Evolutionary conservation across 345 rosid genomes (phyloP).

Genomic region (Dipteronia sinensis): DNA sequence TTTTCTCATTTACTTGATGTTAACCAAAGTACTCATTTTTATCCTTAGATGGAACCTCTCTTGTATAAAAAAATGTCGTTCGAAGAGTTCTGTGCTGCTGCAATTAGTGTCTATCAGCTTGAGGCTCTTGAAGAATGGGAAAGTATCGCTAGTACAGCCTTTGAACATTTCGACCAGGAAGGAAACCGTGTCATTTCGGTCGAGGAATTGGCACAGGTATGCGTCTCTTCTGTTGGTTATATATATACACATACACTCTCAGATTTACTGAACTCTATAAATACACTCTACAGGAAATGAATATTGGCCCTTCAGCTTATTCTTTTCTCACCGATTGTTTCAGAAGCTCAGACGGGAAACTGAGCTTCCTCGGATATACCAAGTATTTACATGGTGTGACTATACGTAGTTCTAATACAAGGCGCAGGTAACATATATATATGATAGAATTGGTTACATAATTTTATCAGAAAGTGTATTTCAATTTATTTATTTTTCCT

Average conservation of each 20-base stretch:
- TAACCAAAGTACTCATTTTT: conserved; percentile 7
- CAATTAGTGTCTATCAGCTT: conserved; percentile 77
- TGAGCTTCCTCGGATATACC: conserved; percentile 69
- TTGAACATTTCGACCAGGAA: conserved; percentile 78
- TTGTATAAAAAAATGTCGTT: conserved; percentile 66
- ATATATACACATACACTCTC: background rate
- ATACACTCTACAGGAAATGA: conserved; percentile 53
- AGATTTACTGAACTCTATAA: background rate
- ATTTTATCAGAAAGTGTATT: background rate
- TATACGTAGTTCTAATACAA: conserved; percentile 52
- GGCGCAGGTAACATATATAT: conserved; percentile 41
- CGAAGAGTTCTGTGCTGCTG: conserved; percentile 94
- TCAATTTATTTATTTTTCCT: background rate
- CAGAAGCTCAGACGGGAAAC: conserved; percentile 60
- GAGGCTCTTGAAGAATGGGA: conserved; percentile 94
- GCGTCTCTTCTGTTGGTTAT: conserved; percentile 6
- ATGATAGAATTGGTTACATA: background rate
- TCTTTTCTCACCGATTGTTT: conserved; percentile 58
- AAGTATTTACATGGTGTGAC: conserved; percentile 85
- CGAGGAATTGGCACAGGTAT: conserved; percentile 79
- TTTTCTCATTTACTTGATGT: background rate
- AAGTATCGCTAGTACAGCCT: conserved; percentile 64
- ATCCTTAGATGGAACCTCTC: conserved; percentile 73
- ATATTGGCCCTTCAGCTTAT: conserved; percentile 52
- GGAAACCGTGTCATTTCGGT: conserved; percentile 80